These are phyloP conservation scores for Chlamydomonas applanata DNA, from an alignment of 139 green algal species.

Conservation along the genomic window DNA sequence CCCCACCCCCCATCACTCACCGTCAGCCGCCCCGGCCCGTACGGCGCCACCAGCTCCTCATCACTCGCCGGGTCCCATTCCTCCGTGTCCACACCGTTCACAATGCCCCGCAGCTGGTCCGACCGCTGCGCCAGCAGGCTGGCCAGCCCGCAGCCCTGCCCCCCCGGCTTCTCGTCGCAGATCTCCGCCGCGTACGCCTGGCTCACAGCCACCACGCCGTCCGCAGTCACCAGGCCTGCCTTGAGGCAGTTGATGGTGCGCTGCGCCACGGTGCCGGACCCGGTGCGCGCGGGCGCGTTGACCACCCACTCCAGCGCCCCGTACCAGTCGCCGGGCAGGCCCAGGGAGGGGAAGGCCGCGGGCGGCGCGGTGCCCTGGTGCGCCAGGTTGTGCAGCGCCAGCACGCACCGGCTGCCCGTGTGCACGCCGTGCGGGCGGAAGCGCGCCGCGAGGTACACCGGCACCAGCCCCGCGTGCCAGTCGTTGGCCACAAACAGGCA, in stretches of 20 bases:
- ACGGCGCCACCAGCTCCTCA: slow-evolving; percentile 54
- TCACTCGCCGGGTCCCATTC: slow-evolving; percentile 76
- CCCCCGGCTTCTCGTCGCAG: slow-evolving; percentile 8
- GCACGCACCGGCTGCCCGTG: slow-evolving; percentile 25
- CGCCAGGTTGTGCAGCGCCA: slow-evolving; percentile 78
- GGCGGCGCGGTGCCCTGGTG: slow-evolving; percentile 60
- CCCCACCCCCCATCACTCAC: background rate
- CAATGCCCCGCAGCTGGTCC: slow-evolving; percentile 64
- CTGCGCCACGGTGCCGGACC: background rate
- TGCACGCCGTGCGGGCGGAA: slow-evolving; percentile 22
- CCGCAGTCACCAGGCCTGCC: slow-evolving; percentile 64
- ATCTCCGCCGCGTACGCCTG: slow-evolving; percentile 76
- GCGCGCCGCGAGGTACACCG: slow-evolving; percentile 50
- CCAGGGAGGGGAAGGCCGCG: slow-evolving; percentile 43
- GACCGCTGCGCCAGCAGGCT: slow-evolving; percentile 46
- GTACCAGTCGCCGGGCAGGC: slow-evolving; percentile 75
- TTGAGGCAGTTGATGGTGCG: slow-evolving; percentile 20
- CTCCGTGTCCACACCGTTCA: slow-evolving; percentile 84
- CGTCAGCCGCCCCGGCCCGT: slow-evolving; percentile 24
- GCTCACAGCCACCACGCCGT: slow-evolving; percentile 77
- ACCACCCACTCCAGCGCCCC: slow-evolving; percentile 54
- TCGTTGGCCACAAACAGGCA: slow-evolving; percentile 89
- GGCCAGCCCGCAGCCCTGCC: slow-evolving; percentile 44
- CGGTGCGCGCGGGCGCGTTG: background rate
- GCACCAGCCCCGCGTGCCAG: slow-evolving; percentile 83